phyloP scores from a whole-genome alignment of 306 rosid genomes.

The Vigna unguiculata region DNA sequence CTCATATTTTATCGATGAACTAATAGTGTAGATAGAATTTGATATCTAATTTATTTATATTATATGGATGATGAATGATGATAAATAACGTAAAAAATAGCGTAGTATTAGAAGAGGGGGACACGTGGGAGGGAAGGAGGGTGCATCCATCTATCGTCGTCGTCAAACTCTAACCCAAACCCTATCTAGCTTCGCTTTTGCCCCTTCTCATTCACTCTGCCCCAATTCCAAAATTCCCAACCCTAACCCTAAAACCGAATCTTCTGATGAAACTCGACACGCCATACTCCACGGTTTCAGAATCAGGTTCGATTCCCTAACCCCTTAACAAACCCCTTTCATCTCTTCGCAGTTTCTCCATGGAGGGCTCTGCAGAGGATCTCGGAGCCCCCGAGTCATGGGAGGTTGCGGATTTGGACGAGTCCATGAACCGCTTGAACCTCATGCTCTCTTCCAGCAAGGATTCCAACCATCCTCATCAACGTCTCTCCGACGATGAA shows the following conservation, averaged over 20 bases:
- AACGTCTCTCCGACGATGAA: constrained; percentile 19
- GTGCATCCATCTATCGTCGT: constrained; percentile 38
- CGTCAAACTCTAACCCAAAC: constrained; percentile 37
- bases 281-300: constrained; percentile 43
- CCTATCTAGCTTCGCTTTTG: constrained; percentile 50
- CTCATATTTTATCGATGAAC: too few species aligned
- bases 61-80: too few species aligned
- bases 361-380: constrained; percentile 96
- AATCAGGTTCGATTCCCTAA: constrained; percentile 40
- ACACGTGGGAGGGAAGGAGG: constrained; percentile 52
- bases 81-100: neutral
- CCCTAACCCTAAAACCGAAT: constrained; percentile 52
- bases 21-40: neutral
- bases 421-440: constrained; percentile 80
- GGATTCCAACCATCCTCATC: constrained; percentile 50
- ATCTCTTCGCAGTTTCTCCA: constrained; percentile 44
- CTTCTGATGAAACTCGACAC: constrained; percentile 56
- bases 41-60: too few species aligned
- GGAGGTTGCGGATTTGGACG: constrained; percentile 94
- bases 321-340: constrained; percentile 39
- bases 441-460: constrained; percentile 68
- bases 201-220: constrained; percentile 40
- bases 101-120: constrained; percentile 15
- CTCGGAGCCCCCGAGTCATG: constrained; percentile 96
- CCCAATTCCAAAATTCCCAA: constrained; percentile 41